phyloP scores from a whole-genome alignment of 2,329 filamentous ascomycete genomes.

The Fusarium subtropicale region DNA sequence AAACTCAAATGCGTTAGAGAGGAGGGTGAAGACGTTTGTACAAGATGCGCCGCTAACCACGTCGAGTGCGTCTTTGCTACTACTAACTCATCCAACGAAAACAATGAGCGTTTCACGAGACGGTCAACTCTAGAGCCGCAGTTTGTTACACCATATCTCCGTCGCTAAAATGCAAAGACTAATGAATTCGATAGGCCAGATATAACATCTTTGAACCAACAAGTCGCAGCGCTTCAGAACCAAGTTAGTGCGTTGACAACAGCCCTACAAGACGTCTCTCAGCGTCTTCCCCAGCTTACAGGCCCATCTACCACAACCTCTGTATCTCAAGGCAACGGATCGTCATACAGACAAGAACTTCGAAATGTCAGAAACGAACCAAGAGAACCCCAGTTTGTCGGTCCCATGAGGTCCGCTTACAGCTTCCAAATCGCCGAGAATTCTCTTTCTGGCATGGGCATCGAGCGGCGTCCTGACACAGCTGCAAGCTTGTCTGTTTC shows the following conservation, averaged over 20 bases:
- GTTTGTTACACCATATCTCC: neutral
- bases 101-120: neutral
- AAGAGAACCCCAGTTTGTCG: conserved; percentile 9
- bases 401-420: conserved; percentile 8
- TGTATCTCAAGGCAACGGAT: neutral
- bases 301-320: conserved; percentile 5
- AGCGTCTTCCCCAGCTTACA: conserved; percentile 3
- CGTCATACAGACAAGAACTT: conserved; percentile 7
- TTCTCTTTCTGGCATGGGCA: conserved; percentile 1
- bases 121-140: neutral
- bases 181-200: neutral
- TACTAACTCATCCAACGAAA: neutral
- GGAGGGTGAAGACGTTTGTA: neutral
- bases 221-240: neutral
- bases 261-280: conserved; percentile 9
- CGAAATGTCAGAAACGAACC: conserved; percentile 6
- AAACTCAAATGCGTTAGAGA: conserved; percentile 23
- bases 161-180: accelerated
- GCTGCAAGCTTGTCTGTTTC: neutral
- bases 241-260: conserved; percentile 1
- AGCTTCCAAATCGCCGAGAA: conserved; percentile 20
- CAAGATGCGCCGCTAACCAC: neutral
- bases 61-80: conserved; percentile 8
- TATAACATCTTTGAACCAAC: neutral
- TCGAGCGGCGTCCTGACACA: neutral